Conservation (phyloP, 164 flowering plant species). For the Vitis riparia region DNA sequence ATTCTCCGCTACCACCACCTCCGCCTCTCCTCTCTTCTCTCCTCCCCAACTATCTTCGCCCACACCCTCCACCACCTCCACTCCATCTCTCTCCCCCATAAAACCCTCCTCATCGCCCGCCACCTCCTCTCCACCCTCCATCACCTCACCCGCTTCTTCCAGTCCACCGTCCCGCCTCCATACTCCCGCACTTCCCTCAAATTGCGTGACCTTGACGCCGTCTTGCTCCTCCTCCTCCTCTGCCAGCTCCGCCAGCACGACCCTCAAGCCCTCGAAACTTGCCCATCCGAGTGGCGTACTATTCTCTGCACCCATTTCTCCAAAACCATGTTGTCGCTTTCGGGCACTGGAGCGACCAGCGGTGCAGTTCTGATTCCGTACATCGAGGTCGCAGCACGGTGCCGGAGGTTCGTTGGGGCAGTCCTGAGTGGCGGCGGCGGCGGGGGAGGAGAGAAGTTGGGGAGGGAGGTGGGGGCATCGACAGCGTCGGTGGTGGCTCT, state of each 20-base stretch:
- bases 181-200: constrained; percentile 21
- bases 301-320: constrained; percentile 25
- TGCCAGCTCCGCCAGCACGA: constrained; percentile 64
- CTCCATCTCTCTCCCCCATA: constrained; percentile 66
- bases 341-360: constrained; percentile 31
- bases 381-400: constrained; percentile 46
- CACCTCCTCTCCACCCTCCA: constrained; percentile 61
- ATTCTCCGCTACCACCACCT: constrained; percentile 50
- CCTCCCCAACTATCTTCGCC: constrained; percentile 58
- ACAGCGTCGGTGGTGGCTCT: constrained; percentile 66
- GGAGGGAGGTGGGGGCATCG: constrained; percentile 49
- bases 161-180: constrained; percentile 12
- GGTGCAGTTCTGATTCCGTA: constrained; percentile 37
- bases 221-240: constrained; percentile 59
- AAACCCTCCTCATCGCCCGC: constrained; percentile 66
- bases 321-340: constrained; percentile 27
- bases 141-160: constrained; percentile 38
- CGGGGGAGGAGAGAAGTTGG: constrained; percentile 17
- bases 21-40: constrained; percentile 61
- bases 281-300: constrained; percentile 40
- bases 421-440: constrained; percentile 18
- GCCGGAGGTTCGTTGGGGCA: constrained; percentile 44
- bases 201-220: constrained; percentile 65
- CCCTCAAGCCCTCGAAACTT: constrained; percentile 32
- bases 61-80: constrained; percentile 68